These are phyloP conservation scores for Sedum album DNA, from an alignment of 164 flowering plant species.

Conservation along the genomic window DNA sequence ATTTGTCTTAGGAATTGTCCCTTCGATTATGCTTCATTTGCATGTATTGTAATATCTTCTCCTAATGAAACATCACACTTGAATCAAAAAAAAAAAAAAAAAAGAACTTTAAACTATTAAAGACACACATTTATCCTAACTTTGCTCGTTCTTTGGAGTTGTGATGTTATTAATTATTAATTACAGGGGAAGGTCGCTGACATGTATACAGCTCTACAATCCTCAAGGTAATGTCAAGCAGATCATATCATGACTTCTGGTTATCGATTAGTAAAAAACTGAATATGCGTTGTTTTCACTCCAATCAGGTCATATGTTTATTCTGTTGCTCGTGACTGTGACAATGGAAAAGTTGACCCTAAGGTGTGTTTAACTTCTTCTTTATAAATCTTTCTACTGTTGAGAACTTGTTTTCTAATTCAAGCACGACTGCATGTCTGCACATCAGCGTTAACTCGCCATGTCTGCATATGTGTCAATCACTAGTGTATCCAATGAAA, in stretches of 20 bases:
- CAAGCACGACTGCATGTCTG: not conserved
- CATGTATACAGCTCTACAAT: constrained; percentile 91
- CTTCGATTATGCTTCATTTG: too few relatives aligned
- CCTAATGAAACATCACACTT: too few relatives aligned
- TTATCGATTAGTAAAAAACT: not conserved
- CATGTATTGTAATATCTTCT: too few relatives aligned
- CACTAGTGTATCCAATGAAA: too few relatives aligned
- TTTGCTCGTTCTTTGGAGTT: not conserved
- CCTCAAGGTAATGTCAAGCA: constrained; percentile 57
- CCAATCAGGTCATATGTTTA: constrained; percentile 85
- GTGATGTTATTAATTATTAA: not conserved
- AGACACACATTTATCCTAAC: not conserved
- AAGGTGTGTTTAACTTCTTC: constrained; percentile 36
- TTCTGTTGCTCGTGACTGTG: constrained; percentile 95
- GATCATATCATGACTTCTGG: not conserved
- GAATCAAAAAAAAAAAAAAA: too few relatives aligned
- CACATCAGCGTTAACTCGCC: too few relatives aligned
- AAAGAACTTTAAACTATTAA: too few relatives aligned
- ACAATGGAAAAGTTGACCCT: constrained; percentile 61
- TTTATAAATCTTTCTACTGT: too few relatives aligned
- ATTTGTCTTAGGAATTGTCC: too few relatives aligned
- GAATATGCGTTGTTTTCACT: constrained; percentile 8
- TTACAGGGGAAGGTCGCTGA: constrained; percentile 95
- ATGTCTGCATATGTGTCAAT: too few relatives aligned
- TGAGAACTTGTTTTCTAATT: not conserved